A percentile compares a stretch with the other conserved stretches of the same genome.
phyloP scores from a whole-genome alignment of 441 rosid genomes.

The Adansonia madagascariensis region DNA sequence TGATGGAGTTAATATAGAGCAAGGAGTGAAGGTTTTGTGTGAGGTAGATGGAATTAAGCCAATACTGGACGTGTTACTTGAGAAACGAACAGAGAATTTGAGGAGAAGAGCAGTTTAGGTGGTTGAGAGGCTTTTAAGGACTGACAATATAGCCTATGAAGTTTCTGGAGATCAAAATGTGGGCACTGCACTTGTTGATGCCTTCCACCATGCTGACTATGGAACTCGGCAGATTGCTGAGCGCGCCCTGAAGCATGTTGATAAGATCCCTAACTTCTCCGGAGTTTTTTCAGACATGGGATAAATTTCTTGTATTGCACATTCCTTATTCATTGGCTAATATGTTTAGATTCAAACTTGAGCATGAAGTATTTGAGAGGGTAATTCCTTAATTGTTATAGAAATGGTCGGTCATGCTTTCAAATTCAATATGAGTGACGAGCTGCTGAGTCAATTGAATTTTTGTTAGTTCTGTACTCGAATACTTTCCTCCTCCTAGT shows the following conservation, averaged over 20 bases:
- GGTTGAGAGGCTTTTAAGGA: constrained; percentile 83
- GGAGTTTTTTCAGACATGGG: constrained; percentile 70
- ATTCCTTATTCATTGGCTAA: background rate
- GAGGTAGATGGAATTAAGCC: constrained; percentile 70
- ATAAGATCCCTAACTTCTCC: constrained; percentile 89
- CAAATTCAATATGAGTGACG: too few species aligned
- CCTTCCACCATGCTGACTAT: constrained; percentile 87
- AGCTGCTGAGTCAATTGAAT: too few species aligned
- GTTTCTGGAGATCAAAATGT: constrained; percentile 73
- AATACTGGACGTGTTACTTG: constrained; percentile 60
- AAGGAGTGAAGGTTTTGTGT: constrained; percentile 63
- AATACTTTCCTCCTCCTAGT: too few species aligned
- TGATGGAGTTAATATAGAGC: constrained; percentile 73
- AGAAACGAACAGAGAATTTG: constrained; percentile 71
- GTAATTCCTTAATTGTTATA: too few species aligned
- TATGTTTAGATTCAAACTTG: too few species aligned
- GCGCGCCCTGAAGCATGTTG: constrained; percentile 85
- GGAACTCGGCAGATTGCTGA: constrained; percentile 86
- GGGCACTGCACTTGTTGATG: constrained; percentile 86
- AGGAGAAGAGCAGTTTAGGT: constrained; percentile 80
- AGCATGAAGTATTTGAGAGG: too few species aligned
- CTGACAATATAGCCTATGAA: constrained; percentile 74
- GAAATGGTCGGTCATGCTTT: too few species aligned
- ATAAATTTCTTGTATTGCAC: constrained; percentile 28
- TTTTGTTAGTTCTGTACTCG: too few species aligned